Percentiles rank a stretch among this genome's conserved stretches.
Conservation (phyloP, 2,329 filamentous ascomycete genomes). For the Neonectria ditissima region DNA sequence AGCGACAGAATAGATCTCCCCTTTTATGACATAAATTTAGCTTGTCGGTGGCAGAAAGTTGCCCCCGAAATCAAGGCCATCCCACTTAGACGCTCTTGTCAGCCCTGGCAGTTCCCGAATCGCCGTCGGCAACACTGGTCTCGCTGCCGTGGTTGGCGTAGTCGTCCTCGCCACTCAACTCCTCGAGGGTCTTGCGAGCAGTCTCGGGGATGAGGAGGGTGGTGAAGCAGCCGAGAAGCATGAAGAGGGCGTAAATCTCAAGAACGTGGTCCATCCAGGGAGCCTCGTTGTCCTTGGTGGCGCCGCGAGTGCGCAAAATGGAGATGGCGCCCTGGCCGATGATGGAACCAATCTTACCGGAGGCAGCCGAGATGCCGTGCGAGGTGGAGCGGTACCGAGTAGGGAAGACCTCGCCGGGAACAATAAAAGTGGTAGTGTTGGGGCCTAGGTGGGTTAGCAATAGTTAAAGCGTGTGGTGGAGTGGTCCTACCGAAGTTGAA, state of each 20-base stretch:
- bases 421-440: conserved; percentile 68
- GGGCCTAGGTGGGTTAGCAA: conserved; percentile 48
- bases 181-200: conserved; percentile 78
- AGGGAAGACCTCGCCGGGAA: conserved; percentile 68
- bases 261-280: conserved; percentile 85
- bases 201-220: conserved; percentile 80
- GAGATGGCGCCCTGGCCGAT: conserved; percentile 69
- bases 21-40: conserved; percentile 11
- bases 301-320: conserved; percentile 62
- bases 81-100: conserved; percentile 31
- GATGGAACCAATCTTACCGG: conserved; percentile 68
- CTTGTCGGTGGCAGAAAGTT: conserved; percentile 12
- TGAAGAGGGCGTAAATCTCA: conserved; percentile 80
- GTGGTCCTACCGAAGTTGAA: conserved; percentile 62
- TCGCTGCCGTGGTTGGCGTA: conserved; percentile 36
- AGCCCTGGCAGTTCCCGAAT: conserved; percentile 29
- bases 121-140: conserved; percentile 23
- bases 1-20: conserved; percentile 22
- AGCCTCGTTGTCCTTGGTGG: conserved; percentile 50
- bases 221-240: conserved; percentile 77
- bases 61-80: background rate
- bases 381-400: conserved; percentile 68
- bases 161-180: conserved; percentile 59
- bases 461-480: no score
- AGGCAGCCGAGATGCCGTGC: conserved; percentile 68